A percentile compares a stretch with the other conserved stretches of the same genome.
These are phyloP conservation scores for Wickerhamiella alocasiicola DNA, from an alignment of 805 yeast species.

Conservation along the genomic window DNA sequence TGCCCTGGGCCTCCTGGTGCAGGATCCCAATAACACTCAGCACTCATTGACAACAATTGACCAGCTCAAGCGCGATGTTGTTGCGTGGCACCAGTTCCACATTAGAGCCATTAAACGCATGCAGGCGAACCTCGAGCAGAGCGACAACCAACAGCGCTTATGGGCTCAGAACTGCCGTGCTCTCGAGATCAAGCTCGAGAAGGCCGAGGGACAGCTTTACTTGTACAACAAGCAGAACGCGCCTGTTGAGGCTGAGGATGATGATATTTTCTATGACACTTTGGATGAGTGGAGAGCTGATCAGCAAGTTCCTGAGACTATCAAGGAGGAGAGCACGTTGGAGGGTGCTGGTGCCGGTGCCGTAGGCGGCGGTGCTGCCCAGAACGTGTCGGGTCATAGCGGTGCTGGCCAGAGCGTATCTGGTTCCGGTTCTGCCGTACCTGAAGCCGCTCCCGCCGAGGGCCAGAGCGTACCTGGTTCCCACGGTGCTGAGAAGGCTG, in stretches of 20 bases:
- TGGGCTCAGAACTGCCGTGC: slow-evolving; percentile 35
- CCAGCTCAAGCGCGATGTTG: slow-evolving; percentile 15
- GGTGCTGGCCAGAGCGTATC: too few species aligned
- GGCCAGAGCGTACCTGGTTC: slow-evolving; percentile 1
- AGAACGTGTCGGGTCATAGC: too few species aligned
- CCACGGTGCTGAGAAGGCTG: background rate
- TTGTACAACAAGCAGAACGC: slow-evolving; percentile 24
- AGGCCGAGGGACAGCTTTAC: slow-evolving; percentile 29
- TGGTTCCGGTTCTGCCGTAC: background rate
- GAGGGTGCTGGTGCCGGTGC: too few species aligned
- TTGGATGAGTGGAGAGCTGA: slow-evolving; percentile 18
- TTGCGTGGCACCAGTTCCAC: slow-evolving; percentile 11
- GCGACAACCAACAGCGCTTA: slow-evolving; percentile 22
- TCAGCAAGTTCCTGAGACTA: too few species aligned
- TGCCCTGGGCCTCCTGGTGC: slow-evolving; percentile 23
- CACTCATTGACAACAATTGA: slow-evolving; percentile 4
- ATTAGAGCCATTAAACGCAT: slow-evolving; percentile 2
- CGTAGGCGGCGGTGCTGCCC: too few species aligned
- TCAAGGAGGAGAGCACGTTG: too few species aligned
- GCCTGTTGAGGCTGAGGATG: slow-evolving; percentile 25
- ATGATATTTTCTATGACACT: slow-evolving; percentile 29
- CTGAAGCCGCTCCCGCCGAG: background rate
- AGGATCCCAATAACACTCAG: slow-evolving; percentile 15
- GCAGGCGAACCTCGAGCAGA: slow-evolving; percentile 16
- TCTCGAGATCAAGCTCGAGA: slow-evolving; percentile 31